phyloP scores from a whole-genome alignment of 2,329 filamentous ascomycete genomes.

The Colletotrichum chrysophilum region DNA sequence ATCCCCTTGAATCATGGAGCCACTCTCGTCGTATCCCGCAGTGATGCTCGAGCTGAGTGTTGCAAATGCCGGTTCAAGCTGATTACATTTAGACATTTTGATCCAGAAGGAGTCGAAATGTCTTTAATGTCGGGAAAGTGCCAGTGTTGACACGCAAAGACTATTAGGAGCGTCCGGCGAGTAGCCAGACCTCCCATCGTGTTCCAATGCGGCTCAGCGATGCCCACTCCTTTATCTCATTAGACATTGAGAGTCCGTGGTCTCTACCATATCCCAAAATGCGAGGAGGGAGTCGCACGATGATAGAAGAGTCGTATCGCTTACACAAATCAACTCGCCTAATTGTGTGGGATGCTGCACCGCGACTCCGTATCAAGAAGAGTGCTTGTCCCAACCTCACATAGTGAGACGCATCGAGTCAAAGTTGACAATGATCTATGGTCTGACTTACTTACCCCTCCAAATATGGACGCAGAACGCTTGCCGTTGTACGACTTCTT shows the following conservation, averaged over 20 bases:
- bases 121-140: neutral
- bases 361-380: neutral
- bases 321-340: neutral
- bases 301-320: neutral
- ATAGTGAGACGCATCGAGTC: neutral
- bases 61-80: neutral
- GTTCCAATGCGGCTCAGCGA: neutral
- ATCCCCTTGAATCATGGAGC: neutral
- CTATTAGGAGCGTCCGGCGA: neutral
- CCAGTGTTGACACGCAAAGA: neutral
- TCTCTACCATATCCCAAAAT: neutral
- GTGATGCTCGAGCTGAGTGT: neutral
- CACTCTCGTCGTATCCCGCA: neutral
- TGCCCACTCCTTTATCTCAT: neutral
- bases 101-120: neutral
- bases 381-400: neutral
- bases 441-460: neutral
- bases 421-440: neutral
- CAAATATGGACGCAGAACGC: neutral
- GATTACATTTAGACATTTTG: neutral
- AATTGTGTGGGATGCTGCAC: neutral
- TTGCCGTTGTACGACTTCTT: neutral
- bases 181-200: neutral
- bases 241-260: neutral
- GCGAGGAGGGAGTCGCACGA: neutral